These are phyloP conservation scores for Schizothecium vesticola DNA, from an alignment of 495 filamentous ascomycete genomes.

Conservation along the genomic window DNA sequence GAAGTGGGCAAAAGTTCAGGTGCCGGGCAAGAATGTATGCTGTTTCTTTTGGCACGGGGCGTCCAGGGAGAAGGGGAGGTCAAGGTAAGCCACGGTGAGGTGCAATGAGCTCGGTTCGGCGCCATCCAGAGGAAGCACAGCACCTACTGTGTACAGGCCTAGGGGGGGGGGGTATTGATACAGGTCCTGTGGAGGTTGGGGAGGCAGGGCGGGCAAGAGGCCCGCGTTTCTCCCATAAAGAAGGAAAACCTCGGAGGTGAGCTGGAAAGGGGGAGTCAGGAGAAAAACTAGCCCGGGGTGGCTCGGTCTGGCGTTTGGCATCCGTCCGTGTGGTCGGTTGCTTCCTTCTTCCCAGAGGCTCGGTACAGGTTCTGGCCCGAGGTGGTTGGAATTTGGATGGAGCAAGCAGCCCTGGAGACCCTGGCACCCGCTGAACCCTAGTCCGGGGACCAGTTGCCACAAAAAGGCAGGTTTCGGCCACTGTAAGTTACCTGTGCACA, in stretches of 20 bases:
- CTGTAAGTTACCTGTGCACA: neutral
- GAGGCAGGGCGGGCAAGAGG: neutral
- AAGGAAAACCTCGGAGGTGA: neutral
- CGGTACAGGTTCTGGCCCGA: neutral
- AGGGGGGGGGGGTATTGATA: too few relatives aligned
- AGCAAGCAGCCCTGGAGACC: neutral
- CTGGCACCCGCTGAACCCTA: neutral
- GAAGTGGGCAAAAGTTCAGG: neutral
- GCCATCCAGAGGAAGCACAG: neutral
- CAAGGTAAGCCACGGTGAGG: neutral
- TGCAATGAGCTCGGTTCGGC: neutral
- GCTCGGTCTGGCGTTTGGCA: neutral
- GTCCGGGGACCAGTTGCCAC: neutral
- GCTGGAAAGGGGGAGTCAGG: neutral
- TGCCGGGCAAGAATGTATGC: neutral
- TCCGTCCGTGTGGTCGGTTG: slow-evolving; percentile 1
- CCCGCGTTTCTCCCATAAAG: neutral
- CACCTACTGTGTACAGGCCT: too few relatives aligned
- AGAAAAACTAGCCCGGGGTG: neutral
- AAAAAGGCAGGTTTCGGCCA: neutral
- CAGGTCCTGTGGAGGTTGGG: too few relatives aligned
- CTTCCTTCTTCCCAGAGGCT: neutral
- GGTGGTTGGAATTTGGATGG: neutral
- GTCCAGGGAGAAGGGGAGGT: neutral
- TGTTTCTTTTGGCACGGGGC: neutral